phyloP scores from a whole-genome alignment of 331 rosid species.

The Rosa hybrid region DNA sequence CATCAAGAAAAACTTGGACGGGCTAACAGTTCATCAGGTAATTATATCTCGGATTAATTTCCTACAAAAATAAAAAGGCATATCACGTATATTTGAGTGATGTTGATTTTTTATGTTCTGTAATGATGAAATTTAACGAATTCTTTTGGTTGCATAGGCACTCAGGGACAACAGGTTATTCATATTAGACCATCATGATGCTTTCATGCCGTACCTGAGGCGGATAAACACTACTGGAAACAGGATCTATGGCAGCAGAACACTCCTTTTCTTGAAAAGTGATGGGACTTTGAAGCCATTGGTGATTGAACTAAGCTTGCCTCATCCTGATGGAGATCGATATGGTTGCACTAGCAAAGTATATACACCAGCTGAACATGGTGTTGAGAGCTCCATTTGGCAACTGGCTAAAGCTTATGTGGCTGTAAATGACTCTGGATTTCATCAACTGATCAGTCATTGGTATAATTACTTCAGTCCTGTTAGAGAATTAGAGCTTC shows the following conservation, averaged over 20 bases:
- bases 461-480: not conserved
- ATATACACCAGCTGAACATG: conserved; percentile 18
- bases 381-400: conserved; percentile 22
- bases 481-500: not conserved
- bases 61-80: not conserved
- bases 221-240: conserved; percentile 18
- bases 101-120: not conserved
- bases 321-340: conserved; percentile 27
- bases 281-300: conserved; percentile 37
- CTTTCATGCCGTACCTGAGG: conserved; percentile 32
- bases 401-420: conserved; percentile 32
- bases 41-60: not conserved
- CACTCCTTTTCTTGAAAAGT: conserved; percentile 26
- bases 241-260: conserved; percentile 27
- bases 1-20: conserved; percentile 34
- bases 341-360: conserved; percentile 19
- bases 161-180: conserved; percentile 19
- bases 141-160: conserved; percentile 2
- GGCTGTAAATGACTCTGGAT: conserved; percentile 23
- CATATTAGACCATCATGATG: conserved; percentile 37
- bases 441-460: conserved; percentile 28
- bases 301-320: conserved; percentile 35
- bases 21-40: conserved; percentile 43
- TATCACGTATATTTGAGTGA: not conserved
- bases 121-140: not conserved